Percentiles rank a stretch among this genome's conserved stretches.
phyloP scores from a whole-genome alignment of 2,329 filamentous ascomycete species.

The Talaromyces sp. region DNA sequence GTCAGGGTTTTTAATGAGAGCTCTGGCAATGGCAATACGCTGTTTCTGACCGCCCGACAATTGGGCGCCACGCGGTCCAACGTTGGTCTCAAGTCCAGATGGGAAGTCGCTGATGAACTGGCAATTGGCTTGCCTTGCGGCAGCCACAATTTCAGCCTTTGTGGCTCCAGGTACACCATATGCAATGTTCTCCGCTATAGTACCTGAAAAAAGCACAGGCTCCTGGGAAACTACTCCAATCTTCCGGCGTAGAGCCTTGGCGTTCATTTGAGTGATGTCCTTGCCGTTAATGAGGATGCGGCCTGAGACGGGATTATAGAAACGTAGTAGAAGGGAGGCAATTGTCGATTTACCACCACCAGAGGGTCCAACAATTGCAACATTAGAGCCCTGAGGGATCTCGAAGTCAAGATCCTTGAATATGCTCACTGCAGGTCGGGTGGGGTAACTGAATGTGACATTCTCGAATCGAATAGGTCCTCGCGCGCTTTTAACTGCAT shows the following conservation, averaged over 20 bases:
- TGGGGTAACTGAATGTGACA: conserved; percentile 88
- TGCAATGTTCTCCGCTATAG: conserved; percentile 79
- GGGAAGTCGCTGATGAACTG: conserved; percentile 96
- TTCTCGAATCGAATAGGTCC: conserved; percentile 85
- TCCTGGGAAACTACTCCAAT: conserved; percentile 96
- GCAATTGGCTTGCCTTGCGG: conserved; percentile 90
- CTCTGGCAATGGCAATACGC: conserved; percentile 92
- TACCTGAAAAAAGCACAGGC: conserved; percentile 82
- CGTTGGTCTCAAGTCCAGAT: conserved; percentile 89
- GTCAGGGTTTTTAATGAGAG: conserved; percentile 91
- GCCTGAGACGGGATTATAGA: conserved; percentile 80
- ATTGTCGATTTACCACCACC: conserved; percentile 97
- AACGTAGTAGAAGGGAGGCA: conserved; percentile 82
- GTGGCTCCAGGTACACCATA: conserved; percentile 83
- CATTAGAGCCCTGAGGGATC: conserved; percentile 89
- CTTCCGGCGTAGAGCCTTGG: conserved; percentile 84
- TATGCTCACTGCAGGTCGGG: conserved; percentile 84
- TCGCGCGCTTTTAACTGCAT: conserved; percentile 75
- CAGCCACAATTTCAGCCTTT: conserved; percentile 76
- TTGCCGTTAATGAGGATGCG: conserved; percentile 78
- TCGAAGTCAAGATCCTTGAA: conserved; percentile 87
- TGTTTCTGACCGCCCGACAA: conserved; percentile 97
- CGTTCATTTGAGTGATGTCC: conserved; percentile 83
- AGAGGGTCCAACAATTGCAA: conserved; percentile 93
- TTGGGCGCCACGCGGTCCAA: conserved; percentile 88